These are phyloP conservation scores for Fusarium napiforme DNA, from an alignment of 2,329 filamentous ascomycete genomes.

Conservation along the genomic window DNA sequence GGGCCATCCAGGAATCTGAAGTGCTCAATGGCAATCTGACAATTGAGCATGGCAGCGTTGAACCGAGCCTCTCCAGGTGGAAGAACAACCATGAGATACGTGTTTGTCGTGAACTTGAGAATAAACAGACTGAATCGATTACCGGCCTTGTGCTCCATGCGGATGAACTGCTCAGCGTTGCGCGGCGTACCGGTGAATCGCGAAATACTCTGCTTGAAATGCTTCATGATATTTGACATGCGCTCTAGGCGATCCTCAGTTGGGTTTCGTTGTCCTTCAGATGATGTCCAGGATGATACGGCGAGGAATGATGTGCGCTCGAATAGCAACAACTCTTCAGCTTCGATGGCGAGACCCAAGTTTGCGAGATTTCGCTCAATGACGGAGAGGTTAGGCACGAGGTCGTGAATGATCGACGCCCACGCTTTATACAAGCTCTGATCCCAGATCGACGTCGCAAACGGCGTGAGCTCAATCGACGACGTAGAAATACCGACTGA, in stretches of 20 bases:
- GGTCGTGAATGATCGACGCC: conserved; percentile 96
- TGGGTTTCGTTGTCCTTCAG: conserved; percentile 81
- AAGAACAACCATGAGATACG: conserved; percentile 91
- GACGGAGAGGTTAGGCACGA: conserved; percentile 90
- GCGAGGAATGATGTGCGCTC: conserved; percentile 96
- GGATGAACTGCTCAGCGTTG: conserved; percentile 81
- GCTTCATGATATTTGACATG: conserved; percentile 97
- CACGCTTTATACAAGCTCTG: conserved; percentile 98
- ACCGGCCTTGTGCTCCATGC: conserved; percentile 82
- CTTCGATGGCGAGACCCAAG: conserved; percentile 86
- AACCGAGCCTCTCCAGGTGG: conserved; percentile 92
- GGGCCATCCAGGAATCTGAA: conserved; percentile 75
- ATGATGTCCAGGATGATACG: conserved; percentile 89
- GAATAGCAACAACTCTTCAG: conserved; percentile 93
- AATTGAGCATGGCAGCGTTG: conserved; percentile 91
- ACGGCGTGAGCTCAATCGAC: conserved; percentile 79
- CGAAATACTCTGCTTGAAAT: conserved; percentile 88
- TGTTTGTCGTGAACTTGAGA: conserved; percentile 96
- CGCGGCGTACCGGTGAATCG: conserved; percentile 84
- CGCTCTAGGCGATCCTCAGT: conserved; percentile 92
- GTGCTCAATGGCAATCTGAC: conserved; percentile 83
- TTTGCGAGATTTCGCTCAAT: conserved; percentile 89
- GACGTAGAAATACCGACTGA: conserved; percentile 48
- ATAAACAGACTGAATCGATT: conserved; percentile 91
- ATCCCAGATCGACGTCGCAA: conserved; percentile 98